phyloP scores from a whole-genome alignment of 2,329 filamentous ascomycete species.

The Shiraia bambusicola region DNA sequence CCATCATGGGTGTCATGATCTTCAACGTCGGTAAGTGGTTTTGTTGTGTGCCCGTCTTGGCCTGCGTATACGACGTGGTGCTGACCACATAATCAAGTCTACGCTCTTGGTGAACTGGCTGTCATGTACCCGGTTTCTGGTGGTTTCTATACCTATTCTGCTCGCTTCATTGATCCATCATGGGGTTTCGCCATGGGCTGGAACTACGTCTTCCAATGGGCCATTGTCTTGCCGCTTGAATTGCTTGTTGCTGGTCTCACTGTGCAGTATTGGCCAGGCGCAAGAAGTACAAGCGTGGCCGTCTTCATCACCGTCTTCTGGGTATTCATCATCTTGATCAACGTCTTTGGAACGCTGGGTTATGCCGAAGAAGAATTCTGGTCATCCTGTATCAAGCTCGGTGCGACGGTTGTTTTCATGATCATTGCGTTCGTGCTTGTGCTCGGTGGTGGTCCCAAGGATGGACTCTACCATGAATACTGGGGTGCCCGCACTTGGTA shows the following conservation, averaged over 20 bases:
- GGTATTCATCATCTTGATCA: conserved; percentile 41
- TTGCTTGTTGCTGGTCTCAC: conserved; percentile 43
- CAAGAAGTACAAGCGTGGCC: conserved; percentile 19
- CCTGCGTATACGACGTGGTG: conserved; percentile 10
- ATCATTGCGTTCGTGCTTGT: conserved; percentile 56
- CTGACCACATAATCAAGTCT: conserved; percentile 53
- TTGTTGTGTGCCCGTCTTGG: conserved; percentile 10
- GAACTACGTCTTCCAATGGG: conserved; percentile 44
- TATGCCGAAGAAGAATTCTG: conserved; percentile 48
- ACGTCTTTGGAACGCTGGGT: conserved; percentile 43
- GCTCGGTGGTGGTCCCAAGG: conserved; percentile 56
- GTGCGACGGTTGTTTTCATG: conserved; percentile 43
- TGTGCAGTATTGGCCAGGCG: conserved; percentile 40
- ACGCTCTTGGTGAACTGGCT: conserved; percentile 56
- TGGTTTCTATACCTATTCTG: conserved; percentile 55
- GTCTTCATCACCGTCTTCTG: conserved; percentile 45
- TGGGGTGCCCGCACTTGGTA: conserved; percentile 64
- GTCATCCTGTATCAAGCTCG: conserved; percentile 40
- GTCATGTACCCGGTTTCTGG: conserved; percentile 60
- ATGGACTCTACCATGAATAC: conserved; percentile 52
- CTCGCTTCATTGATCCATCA: conserved; percentile 51
- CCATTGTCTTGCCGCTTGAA: conserved; percentile 43
- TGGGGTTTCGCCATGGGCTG: conserved; percentile 45
- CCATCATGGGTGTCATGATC: conserved; percentile 44
- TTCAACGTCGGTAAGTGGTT: conserved; percentile 42